Base-by-base conservation (phyloP, 1,139 yeast species). In the Hanseniaspora gamundiae region DNA sequence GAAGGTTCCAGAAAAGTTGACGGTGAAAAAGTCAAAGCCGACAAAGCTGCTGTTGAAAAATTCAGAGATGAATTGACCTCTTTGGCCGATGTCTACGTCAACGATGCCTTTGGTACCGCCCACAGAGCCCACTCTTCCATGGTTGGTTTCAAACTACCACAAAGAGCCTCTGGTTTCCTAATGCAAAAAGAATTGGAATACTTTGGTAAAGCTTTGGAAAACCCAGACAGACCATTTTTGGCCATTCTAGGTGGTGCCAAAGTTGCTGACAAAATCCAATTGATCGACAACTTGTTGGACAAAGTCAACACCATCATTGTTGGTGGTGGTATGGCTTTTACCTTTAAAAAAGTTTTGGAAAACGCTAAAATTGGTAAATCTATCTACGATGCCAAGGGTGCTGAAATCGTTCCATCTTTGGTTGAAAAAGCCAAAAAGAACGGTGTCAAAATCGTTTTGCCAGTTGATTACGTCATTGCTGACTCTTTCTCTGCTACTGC, bases 261-360 rank as follows among this genome's bases (percentile, higher is more conserved):
- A 77, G 96, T 88, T 57, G 80, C 94, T 53, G 97, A 88, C 73
- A 88, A 88, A 80, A 88, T 88, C 64, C 95, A 86, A 74, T 80
- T 88, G 70, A 88, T 88, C 64, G 96, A 91, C 71, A 88, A 88
- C 78, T 76, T 88, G 68, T 76, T 88, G 62, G 87, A 88, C 73
- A 91, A 88, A 78, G 96, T 88, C 60, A 80, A 91, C 69, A 69
- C 80, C 52, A 74, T 88, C 66, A 85, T 88, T 69, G 80, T 88
- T 60, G 96, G 97, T 66, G 97, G 97, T 71, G 97, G 97, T 71
- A 88, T 88, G 97, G 88, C 97, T 49, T 88, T 87, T 80, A 88
- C 97, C 61, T 88, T 88, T 77, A 85, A 84, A 76, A 88, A 91
- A 77, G 82, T 88, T 48, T 68, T 86, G 57, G 83, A 85, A 67